A percentile compares a stretch with the other conserved stretches of the same genome.
Conservation (phyloP, 1,139 yeast species). For the Torulaspora pretoriensis region DNA sequence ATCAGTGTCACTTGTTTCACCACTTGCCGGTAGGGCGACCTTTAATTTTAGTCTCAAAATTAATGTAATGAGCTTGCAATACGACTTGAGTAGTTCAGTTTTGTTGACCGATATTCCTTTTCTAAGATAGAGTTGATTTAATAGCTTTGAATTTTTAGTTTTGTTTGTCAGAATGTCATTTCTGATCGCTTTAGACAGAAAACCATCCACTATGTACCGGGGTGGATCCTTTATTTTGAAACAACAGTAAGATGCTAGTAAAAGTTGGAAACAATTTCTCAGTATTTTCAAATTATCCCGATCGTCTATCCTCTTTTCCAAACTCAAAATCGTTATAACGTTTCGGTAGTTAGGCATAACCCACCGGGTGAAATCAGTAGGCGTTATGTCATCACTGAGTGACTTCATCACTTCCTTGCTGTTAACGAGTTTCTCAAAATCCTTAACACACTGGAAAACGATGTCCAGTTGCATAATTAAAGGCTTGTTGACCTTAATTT, state of each 20-base stretch:
- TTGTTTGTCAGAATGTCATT: conserved; percentile 12
- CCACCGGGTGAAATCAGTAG: conserved; percentile 18
- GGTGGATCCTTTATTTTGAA: conserved; percentile 9
- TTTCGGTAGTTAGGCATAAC: conserved; percentile 19
- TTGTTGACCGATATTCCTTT: conserved; percentile 2
- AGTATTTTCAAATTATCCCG: conserved; percentile 7
- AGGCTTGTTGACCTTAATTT: conserved; percentile 12
- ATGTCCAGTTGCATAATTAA: conserved; percentile 19
- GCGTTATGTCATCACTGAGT: conserved; percentile 15
- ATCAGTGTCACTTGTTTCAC: conserved; percentile 2
- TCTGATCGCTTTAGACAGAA: conserved; percentile 14
- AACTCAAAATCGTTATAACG: conserved; percentile 4
- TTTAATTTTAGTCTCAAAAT: conserved; percentile 10
- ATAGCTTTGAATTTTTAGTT: conserved; percentile 10
- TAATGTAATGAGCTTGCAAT: conserved; percentile 8
- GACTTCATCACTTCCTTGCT: conserved; percentile 11
- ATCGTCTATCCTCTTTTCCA: background rate
- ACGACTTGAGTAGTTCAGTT: conserved; percentile 9
- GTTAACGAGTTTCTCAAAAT: conserved; percentile 6
- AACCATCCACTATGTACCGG: conserved; percentile 13
- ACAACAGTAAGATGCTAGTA: conserved; percentile 21
- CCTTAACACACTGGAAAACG: conserved; percentile 12
- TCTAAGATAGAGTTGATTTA: conserved; percentile 6
- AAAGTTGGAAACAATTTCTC: conserved; percentile 18
- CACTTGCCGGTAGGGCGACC: background rate